These are phyloP conservation scores for Pleurotus sapidus DNA, from an alignment of 768 basidiomycete species.

Conservation along the genomic window DNA sequence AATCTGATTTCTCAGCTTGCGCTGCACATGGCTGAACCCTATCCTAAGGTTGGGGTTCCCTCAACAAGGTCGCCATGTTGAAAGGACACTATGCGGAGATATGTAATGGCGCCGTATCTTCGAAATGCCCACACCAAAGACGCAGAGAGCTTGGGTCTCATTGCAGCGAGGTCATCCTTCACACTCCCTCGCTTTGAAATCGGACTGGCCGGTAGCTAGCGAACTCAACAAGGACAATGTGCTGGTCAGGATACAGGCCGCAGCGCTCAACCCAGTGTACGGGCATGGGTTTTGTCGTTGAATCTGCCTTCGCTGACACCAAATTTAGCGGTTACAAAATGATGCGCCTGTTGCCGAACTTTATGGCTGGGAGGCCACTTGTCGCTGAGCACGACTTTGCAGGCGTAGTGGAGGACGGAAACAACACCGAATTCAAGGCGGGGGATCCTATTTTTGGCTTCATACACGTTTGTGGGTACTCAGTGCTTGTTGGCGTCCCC, in stretches of 20 bases:
- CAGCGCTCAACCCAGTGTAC: slow-evolving; percentile 14
- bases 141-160: slow-evolving; percentile 38
- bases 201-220: slow-evolving; percentile 36
- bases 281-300: neutral
- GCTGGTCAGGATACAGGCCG: slow-evolving; percentile 14
- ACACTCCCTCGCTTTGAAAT: slow-evolving; percentile 27
- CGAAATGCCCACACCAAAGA: slow-evolving; percentile 23
- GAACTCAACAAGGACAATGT: slow-evolving; percentile 19
- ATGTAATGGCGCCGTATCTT: neutral
- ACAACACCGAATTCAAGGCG: slow-evolving; percentile 36
- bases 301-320: neutral
- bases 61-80: neutral
- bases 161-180: slow-evolving; percentile 28
- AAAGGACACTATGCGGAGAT: neutral
- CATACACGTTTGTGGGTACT: slow-evolving; percentile 19
- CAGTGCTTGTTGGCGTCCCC: neutral
- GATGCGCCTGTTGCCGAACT: slow-evolving; percentile 35
- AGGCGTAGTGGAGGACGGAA: slow-evolving; percentile 46
- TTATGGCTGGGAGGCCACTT: slow-evolving; percentile 36
- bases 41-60: neutral
- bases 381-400: slow-evolving; percentile 50
- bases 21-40: neutral
- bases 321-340: slow-evolving; percentile 44
- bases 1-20: neutral
- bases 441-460: slow-evolving; percentile 56